These are phyloP conservation scores for Lathyrus oleraceus DNA, from an alignment of 306 rosid species.

Conservation along the genomic window DNA sequence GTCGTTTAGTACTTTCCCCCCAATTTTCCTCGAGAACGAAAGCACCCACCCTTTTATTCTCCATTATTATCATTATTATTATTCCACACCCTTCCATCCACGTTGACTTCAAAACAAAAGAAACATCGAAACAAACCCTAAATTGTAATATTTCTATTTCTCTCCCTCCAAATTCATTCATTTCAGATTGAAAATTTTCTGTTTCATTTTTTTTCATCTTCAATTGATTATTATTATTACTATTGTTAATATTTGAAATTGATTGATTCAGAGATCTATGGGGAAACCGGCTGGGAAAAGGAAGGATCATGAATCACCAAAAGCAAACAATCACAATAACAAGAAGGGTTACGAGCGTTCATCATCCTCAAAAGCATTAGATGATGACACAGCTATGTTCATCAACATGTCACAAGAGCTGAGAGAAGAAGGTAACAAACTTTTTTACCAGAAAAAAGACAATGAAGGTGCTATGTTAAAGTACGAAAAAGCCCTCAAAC, in stretches of 20 bases:
- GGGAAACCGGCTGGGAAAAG: constrained; percentile 81
- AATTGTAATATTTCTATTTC: no score
- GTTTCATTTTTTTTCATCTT: not conserved
- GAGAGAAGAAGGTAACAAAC: constrained; percentile 71
- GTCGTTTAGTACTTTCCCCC: not conserved
- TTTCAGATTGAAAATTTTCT: no score
- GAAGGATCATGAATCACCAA: constrained; percentile 56
- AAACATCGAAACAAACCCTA: not conserved
- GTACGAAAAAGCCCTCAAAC: constrained; percentile 79
- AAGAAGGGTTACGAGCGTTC: constrained; percentile 39
- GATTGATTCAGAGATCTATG: constrained; percentile 44
- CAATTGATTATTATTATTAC: constrained; percentile 1
- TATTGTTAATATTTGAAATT: not conserved
- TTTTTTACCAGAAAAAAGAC: constrained; percentile 64
- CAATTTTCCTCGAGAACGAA: not conserved
- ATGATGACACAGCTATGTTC: constrained; percentile 85
- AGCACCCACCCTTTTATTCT: not conserved
- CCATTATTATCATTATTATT: not conserved
- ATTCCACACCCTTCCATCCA: not conserved
- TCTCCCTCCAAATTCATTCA: no score
- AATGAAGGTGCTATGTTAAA: constrained; percentile 78
- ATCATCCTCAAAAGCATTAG: constrained; percentile 56
- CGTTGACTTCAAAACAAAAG: not conserved
- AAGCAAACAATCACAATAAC: constrained; percentile 33
- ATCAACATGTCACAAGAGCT: constrained; percentile 86